Conservation (phyloP, 176 grass and related monocot genomes). For the Alloteropsis semialata region DNA sequence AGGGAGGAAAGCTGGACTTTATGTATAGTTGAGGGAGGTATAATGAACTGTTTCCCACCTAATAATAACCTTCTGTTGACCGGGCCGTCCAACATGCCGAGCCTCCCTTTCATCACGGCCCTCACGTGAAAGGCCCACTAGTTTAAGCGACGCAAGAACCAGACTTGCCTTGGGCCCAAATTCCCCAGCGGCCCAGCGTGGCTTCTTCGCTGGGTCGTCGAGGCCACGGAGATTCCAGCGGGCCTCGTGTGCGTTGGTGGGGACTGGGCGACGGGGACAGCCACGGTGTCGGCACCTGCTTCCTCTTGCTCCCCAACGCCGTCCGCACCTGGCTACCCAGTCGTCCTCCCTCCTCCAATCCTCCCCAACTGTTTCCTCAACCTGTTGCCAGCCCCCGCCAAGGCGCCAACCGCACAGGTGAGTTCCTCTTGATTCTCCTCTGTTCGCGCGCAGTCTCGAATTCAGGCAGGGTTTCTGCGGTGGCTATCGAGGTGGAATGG, state of each 20-base stretch:
- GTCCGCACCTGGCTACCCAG: constrained; percentile 6
- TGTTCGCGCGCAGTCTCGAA: not conserved
- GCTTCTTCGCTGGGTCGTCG: not conserved
- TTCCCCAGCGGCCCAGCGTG: too few species aligned
- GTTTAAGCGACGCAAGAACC: not conserved
- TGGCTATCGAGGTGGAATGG: not conserved
- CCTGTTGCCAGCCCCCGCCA: constrained; percentile 2
- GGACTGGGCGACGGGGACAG: not conserved
- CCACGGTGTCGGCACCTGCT: constrained; percentile 6
- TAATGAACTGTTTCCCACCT: too few species aligned
- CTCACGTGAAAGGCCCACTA: not conserved
- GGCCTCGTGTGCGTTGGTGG: not conserved
- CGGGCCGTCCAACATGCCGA: too few species aligned
- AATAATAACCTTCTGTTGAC: too few species aligned
- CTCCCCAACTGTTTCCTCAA: not conserved
- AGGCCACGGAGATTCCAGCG: constrained; percentile 23
- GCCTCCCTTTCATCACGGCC: not conserved
- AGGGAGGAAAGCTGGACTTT: too few species aligned
- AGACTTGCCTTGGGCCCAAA: not conserved
- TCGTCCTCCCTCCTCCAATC: not conserved
- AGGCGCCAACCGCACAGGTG: constrained; percentile 28
- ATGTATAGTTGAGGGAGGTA: too few species aligned
- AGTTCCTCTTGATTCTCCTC: not conserved
- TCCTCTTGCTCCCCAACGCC: not conserved
- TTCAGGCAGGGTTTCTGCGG: not conserved